Percentiles rank a stretch among this genome's conserved stretches.
phyloP scores from a whole-genome alignment of 148 eudicot species.

The Mesembryanthemum crystallinum region DNA sequence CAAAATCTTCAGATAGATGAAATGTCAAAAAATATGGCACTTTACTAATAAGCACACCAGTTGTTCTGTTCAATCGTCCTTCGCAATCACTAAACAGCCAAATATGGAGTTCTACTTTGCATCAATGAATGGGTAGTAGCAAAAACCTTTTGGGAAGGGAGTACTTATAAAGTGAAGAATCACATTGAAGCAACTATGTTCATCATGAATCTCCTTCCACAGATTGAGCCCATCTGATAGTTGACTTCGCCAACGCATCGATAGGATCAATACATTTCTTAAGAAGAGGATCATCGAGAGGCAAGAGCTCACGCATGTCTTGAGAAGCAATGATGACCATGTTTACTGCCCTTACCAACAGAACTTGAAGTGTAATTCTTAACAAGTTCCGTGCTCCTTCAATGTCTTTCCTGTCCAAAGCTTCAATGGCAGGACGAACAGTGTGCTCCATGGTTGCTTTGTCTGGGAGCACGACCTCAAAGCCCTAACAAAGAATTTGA shows the following conservation, averaged over 20 bases:
- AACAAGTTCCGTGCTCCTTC: conserved; percentile 66
- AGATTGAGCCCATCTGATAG: conserved; percentile 40
- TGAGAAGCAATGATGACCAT: conserved; percentile 62
- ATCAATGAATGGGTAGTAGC: conserved; percentile 18
- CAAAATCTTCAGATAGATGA: neutral
- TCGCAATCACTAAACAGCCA: neutral
- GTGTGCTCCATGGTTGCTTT: conserved; percentile 71
- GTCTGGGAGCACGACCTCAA: conserved; percentile 72
- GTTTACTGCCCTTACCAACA: conserved; percentile 66
- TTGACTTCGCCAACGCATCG: conserved; percentile 63
- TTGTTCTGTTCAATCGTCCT: neutral
- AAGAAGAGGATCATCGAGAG: conserved; percentile 63
- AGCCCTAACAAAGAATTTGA: conserved; percentile 43
- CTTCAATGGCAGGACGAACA: conserved; percentile 60
- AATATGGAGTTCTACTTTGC: neutral
- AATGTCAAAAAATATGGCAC: neutral
- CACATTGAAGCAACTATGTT: neutral
- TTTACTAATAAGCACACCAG: conserved; percentile 7
- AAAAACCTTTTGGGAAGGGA: neutral
- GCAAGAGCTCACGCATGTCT: conserved; percentile 51
- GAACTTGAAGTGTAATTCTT: conserved; percentile 68
- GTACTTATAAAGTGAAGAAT: neutral
- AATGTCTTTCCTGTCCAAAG: conserved; percentile 52
- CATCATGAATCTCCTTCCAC: conserved; percentile 22
- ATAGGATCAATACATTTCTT: conserved; percentile 64